Evolutionary conservation across 164 flowering plant species (phyloP).

Genomic region (Hamamelis virginiana): DNA sequence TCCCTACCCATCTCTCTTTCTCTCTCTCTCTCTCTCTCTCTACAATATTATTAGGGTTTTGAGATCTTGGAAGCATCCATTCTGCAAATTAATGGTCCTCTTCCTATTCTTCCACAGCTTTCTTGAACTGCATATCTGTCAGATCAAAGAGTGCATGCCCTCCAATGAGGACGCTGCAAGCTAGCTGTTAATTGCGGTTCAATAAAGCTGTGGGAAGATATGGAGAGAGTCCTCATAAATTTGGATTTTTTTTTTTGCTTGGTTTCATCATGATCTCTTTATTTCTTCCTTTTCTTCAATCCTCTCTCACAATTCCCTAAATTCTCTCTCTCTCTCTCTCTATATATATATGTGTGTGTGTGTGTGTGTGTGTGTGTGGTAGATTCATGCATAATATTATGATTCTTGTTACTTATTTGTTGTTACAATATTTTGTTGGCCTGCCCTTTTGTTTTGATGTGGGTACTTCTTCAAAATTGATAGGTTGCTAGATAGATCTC

Average conservation of each 20-base stretch:
- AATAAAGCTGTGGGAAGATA: constrained; percentile 71
- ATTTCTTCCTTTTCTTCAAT: not conserved
- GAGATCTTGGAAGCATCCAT: not conserved
- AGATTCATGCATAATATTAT: too few relatives aligned
- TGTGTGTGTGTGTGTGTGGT: too few relatives aligned
- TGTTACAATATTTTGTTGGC: too few relatives aligned
- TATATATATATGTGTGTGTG: too few relatives aligned
- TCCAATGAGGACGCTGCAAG: not conserved
- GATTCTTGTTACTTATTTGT: too few relatives aligned
- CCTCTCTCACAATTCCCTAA: not conserved
- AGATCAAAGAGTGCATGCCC: not conserved
- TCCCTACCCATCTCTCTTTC: not conserved
- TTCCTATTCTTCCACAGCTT: constrained; percentile 82
- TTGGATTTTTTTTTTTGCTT: too few relatives aligned
- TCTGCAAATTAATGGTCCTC: constrained; percentile 29
- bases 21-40: constrained; percentile 6
- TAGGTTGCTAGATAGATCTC: too few relatives aligned
- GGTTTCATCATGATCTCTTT: not conserved
- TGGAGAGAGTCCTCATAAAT: constrained; percentile 39
- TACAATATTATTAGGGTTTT: constrained; percentile 25
- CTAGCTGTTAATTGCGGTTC: constrained; percentile 37
- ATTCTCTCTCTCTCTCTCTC: too few relatives aligned
- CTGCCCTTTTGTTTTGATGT: too few relatives aligned
- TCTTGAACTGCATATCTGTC: constrained; percentile 72
- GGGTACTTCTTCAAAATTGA: too few relatives aligned